Conservation (phyloP, 805 yeast species). For the Cyberlindnera japonica region DNA sequence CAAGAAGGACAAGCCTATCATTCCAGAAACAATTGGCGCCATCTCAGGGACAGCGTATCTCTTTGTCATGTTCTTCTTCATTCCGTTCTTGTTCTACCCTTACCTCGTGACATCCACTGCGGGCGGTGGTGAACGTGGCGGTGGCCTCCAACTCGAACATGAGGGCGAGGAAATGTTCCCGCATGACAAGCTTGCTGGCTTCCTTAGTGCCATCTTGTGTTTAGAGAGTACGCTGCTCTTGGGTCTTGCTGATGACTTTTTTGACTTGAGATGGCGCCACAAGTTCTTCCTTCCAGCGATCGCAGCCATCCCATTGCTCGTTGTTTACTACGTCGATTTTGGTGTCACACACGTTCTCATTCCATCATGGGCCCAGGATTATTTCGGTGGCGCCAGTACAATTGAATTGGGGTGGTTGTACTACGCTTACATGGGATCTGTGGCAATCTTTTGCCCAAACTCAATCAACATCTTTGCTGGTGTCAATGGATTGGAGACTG, state of each 20-base stretch:
- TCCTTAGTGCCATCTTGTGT: conserved; percentile 78
- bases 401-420: conserved; percentile 78
- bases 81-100: conserved; percentile 83
- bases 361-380: conserved; percentile 58
- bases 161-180: conserved; percentile 48
- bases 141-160: conserved; percentile 25
- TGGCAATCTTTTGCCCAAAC: conserved; percentile 92
- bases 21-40: conserved; percentile 93
- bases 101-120: conserved; percentile 57
- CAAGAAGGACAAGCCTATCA: conserved; percentile 65
- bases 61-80: conserved; percentile 74
- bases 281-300: conserved; percentile 94
- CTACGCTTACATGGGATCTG: conserved; percentile 85
- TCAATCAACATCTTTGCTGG: conserved; percentile 96
- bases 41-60: conserved; percentile 79
- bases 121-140: conserved; percentile 56
- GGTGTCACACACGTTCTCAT: conserved; percentile 85
- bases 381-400: conserved; percentile 35
- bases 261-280: conserved; percentile 96
- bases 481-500: conserved; percentile 93
- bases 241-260: conserved; percentile 91
- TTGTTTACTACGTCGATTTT: conserved; percentile 91
- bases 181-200: conserved; percentile 79
- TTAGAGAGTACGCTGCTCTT: conserved; percentile 78
- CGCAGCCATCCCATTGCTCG: conserved; percentile 85